Percentiles rank a stretch among this genome's conserved stretches.
Conservation (phyloP, 352 stramenopile genomes). For the Phytophthora melonis region DNA sequence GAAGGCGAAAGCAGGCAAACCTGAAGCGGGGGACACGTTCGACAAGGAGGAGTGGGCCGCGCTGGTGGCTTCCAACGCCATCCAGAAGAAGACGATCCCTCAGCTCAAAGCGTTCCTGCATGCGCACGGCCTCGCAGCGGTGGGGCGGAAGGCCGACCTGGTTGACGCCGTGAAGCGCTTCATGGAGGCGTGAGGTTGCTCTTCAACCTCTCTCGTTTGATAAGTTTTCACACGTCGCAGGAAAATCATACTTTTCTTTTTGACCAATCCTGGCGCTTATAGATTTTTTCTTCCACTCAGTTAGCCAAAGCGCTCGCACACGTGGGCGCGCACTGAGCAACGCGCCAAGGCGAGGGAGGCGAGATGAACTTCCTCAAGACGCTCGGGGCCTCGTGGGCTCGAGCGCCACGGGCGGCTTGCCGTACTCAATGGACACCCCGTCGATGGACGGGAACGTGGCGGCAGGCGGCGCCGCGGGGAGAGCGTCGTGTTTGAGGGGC, state of each 20-base stretch:
- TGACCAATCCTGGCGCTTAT: conserved; percentile 23
- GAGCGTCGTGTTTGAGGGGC: conserved; percentile 62
- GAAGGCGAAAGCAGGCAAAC: conserved; percentile 27
- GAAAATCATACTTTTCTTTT: conserved; percentile 30
- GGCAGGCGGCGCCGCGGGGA: conserved; percentile 49
- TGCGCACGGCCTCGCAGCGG: conserved; percentile 48
- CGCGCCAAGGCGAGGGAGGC: not conserved
- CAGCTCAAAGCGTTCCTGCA: conserved; percentile 79
- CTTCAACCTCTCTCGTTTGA: not conserved
- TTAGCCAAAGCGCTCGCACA: conserved; percentile 7
- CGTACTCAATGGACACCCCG: conserved; percentile 65
- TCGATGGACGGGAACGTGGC: conserved; percentile 48
- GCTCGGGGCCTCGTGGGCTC: conserved; percentile 77
- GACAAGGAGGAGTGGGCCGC: conserved; percentile 61
- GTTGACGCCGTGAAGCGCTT: conserved; percentile 62
- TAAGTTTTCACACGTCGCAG: conserved; percentile 26
- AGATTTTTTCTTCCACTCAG: conserved; percentile 8
- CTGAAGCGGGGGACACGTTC: conserved; percentile 47
- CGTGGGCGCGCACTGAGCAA: not conserved
- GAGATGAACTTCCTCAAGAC: conserved; percentile 92
- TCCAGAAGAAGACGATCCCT: conserved; percentile 80
- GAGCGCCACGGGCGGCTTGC: conserved; percentile 74
- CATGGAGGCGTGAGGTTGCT: conserved; percentile 36
- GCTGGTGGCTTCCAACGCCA: conserved; percentile 53
- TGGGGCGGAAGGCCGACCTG: conserved; percentile 75